Evolutionary conservation across 352 stramenopile species (phyloP).

Genomic region (Globisporangium uncinulatum): DNA sequence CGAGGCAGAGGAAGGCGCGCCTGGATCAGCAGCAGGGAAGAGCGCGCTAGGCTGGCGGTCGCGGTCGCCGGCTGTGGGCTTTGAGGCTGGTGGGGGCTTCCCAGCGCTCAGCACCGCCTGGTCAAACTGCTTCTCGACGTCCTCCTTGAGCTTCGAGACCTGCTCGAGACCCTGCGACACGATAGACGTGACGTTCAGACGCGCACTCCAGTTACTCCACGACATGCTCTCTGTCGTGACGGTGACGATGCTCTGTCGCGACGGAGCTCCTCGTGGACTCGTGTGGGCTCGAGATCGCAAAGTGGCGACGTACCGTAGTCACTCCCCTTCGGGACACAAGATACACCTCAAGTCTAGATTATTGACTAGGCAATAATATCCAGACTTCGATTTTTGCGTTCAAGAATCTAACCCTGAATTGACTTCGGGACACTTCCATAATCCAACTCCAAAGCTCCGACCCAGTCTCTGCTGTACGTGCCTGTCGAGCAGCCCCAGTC

Average conservation of each 20-base stretch:
- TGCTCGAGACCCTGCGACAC: slow-evolving; percentile 82
- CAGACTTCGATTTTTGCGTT: background rate
- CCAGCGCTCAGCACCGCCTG: slow-evolving; percentile 49
- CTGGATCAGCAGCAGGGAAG: no score
- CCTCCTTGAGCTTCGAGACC: slow-evolving; percentile 74
- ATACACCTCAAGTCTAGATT: background rate
- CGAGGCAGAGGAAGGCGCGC: background rate
- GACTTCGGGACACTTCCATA: no score
- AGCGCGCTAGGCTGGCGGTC: background rate
- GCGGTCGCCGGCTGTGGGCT: background rate
- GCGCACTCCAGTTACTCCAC: slow-evolving; percentile 61
- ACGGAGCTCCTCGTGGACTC: no score
- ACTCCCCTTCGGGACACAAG: background rate
- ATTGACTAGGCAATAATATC: background rate
- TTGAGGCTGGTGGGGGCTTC: background rate
- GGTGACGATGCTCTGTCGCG: no score
- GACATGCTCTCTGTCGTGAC: slow-evolving; percentile 17
- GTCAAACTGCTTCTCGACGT: slow-evolving; percentile 87
- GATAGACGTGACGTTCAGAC: slow-evolving; percentile 79
- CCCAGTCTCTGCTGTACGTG: no score
- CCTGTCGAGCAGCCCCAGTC: no score
- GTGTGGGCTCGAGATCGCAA: no score
- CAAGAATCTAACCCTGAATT: no score
- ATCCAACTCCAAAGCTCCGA: background rate
- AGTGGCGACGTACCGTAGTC: background rate